Evolutionary conservation across 768 basidiomycete genomes (phyloP).

Genomic region (Xerocomellus chrysenteron): DNA sequence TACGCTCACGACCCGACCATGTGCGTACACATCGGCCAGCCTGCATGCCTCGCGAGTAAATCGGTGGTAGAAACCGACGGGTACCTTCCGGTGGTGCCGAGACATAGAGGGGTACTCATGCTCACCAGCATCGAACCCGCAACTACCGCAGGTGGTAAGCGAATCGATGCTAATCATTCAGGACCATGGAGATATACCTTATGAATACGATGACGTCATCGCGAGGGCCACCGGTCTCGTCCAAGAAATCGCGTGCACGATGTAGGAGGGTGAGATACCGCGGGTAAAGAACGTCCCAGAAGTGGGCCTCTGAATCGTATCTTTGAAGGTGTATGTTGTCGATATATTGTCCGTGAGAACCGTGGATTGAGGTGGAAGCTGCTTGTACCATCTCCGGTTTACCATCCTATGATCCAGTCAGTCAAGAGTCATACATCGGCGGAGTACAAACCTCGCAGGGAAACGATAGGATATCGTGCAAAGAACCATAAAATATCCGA

Average conservation of each 20-base stretch:
- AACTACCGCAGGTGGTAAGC: slow-evolving; percentile 44
- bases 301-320: slow-evolving; percentile 12
- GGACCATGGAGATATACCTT: slow-evolving; percentile 49
- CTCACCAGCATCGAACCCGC: slow-evolving; percentile 93
- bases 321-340: slow-evolving; percentile 31
- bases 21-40: slow-evolving; percentile 64
- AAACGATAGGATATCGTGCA: slow-evolving; percentile 92
- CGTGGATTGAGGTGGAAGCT: slow-evolving; percentile 52
- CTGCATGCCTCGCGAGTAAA: slow-evolving; percentile 71
- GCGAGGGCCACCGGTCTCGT: slow-evolving; percentile 59
- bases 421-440: background rate
- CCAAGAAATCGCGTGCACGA: slow-evolving; percentile 69
- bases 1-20: slow-evolving; percentile 77
- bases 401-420: slow-evolving; percentile 59
- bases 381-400: slow-evolving; percentile 77
- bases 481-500: slow-evolving; percentile 81
- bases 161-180: background rate
- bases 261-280: slow-evolving; percentile 57
- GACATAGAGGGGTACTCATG: slow-evolving; percentile 93
- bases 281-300: slow-evolving; percentile 55
- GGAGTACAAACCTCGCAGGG: slow-evolving; percentile 73
- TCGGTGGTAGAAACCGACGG: slow-evolving; percentile 78
- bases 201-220: slow-evolving; percentile 83
- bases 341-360: slow-evolving; percentile 17
- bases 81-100: slow-evolving; percentile 86